Evolutionary conservation across 176 grass and related monocot species (phyloP).

Genomic region (Triticum aestivum): DNA sequence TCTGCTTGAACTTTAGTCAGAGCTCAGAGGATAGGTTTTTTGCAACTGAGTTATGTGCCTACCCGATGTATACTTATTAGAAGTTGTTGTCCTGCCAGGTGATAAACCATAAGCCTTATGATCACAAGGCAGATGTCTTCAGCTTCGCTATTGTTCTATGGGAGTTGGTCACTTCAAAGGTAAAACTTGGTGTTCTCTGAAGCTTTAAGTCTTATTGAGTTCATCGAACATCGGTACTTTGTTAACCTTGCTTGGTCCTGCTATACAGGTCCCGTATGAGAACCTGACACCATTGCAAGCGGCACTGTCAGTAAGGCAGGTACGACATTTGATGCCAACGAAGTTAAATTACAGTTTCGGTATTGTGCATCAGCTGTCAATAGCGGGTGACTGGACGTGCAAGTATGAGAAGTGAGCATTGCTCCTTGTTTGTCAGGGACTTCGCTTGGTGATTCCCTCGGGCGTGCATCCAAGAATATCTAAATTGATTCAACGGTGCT

Average conservation of each 20-base stretch:
- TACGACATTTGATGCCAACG: slow-evolving; percentile 23
- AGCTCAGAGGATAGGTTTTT: not conserved
- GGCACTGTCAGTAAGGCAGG: slow-evolving; percentile 90
- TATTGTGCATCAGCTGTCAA: slow-evolving; percentile 1
- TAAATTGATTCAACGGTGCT: slow-evolving; percentile 66
- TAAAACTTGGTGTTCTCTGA: slow-evolving; percentile 20
- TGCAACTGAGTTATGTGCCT: not conserved
- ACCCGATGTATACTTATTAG: slow-evolving; percentile 10
- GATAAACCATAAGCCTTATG: slow-evolving; percentile 91
- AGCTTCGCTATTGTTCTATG: slow-evolving; percentile 94
- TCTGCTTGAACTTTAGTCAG: not conserved
- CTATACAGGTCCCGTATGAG: slow-evolving; percentile 82
- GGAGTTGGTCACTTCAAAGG: slow-evolving; percentile 89
- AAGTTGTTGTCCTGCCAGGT: slow-evolving; percentile 49
- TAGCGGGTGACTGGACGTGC: not conserved
- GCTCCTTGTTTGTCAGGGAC: slow-evolving; percentile 56
- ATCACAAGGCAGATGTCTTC: slow-evolving; percentile 89
- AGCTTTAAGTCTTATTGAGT: not conserved
- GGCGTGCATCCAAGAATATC: slow-evolving; percentile 50
- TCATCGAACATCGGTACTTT: not conserved
- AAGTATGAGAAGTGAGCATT: slow-evolving; percentile 14
- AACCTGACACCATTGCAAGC: slow-evolving; percentile 93
- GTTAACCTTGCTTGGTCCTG: slow-evolving; percentile 5
- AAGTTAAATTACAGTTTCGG: not conserved
- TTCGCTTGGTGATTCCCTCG: slow-evolving; percentile 62